Conservation (phyloP, 2,329 filamentous ascomycete genomes). For the Sordariomycetes sp. region DNA sequence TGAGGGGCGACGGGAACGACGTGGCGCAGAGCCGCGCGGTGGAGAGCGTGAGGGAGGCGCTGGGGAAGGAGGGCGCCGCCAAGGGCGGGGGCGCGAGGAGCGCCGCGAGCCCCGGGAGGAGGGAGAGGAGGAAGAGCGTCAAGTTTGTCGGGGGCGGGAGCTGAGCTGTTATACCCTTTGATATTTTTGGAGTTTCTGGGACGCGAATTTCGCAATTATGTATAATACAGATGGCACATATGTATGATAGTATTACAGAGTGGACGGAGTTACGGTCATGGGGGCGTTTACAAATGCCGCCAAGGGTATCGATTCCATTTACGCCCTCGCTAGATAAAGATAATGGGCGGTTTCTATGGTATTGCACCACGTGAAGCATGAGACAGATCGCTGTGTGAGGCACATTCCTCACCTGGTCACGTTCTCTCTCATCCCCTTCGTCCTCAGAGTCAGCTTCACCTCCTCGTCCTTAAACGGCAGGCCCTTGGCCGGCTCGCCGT, state of each 20-base stretch:
- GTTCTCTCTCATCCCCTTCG: constrained; percentile 38
- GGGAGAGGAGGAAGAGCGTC: constrained; percentile 53
- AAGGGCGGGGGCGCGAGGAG: constrained; percentile 16
- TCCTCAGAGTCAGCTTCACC: constrained; percentile 39
- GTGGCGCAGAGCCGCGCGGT: constrained; percentile 50
- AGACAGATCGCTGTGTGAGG: not conserved
- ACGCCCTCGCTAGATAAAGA: not conserved
- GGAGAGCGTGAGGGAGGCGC: constrained; percentile 44
- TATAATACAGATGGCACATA: not conserved
- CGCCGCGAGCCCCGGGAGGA: constrained; percentile 21
- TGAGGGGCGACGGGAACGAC: constrained; percentile 33
- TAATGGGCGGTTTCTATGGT: not conserved
- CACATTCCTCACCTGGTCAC: constrained; percentile 7
- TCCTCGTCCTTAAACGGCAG: constrained; percentile 36
- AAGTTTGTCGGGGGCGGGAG: constrained; percentile 35
- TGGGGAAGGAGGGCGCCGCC: constrained; percentile 13
- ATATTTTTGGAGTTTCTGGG: not conserved
- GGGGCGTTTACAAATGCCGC: not conserved
- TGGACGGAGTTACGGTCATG: not conserved
- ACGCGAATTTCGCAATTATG: not conserved
- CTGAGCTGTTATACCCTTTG: not conserved
- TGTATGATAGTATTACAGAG: not conserved
- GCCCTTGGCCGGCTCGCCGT: constrained; percentile 9
- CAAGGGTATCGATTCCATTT: not conserved
- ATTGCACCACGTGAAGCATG: not conserved